phyloP scores from a whole-genome alignment of 2,329 filamentous ascomycete genomes.

The Coniochaeta prunicola region DNA sequence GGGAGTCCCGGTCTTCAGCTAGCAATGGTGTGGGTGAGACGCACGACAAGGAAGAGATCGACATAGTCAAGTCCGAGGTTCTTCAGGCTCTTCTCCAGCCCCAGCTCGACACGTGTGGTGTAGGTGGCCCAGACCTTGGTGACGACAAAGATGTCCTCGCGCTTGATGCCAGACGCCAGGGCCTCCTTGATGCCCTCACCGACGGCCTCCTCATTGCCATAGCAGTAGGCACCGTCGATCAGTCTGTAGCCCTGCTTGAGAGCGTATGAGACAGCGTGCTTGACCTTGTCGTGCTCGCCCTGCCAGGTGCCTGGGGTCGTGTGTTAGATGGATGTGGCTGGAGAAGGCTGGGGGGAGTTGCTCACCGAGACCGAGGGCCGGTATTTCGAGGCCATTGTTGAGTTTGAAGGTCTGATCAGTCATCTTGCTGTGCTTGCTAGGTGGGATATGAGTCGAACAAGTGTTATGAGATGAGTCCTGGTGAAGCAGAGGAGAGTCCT shows the following conservation, averaged over 20 bases:
- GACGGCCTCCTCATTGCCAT: slow-evolving; percentile 77
- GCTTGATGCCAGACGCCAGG: slow-evolving; percentile 61
- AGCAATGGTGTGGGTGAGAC: slow-evolving; percentile 11
- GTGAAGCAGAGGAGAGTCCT: neutral
- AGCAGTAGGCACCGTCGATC: slow-evolving; percentile 69
- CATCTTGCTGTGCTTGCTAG: slow-evolving; percentile 30
- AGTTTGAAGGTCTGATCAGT: slow-evolving; percentile 52
- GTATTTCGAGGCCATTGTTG: slow-evolving; percentile 57
- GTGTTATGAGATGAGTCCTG: neutral
- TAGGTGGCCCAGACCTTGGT: slow-evolving; percentile 84
- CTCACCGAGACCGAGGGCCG: slow-evolving; percentile 55
- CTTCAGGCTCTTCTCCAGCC: slow-evolving; percentile 65
- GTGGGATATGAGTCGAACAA: neutral
- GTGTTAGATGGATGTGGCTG: neutral
- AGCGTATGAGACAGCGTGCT: slow-evolving; percentile 50
- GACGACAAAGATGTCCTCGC: slow-evolving; percentile 75
- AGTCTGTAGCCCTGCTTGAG: slow-evolving; percentile 50
- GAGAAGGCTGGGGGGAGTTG: neutral
- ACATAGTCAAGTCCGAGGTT: slow-evolving; percentile 72
- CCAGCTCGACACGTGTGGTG: slow-evolving; percentile 61
- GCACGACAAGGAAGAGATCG: slow-evolving; percentile 65
- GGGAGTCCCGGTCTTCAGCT: neutral
- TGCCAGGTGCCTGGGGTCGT: slow-evolving; percentile 55
- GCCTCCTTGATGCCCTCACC: slow-evolving; percentile 70
- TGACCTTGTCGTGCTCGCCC: slow-evolving; percentile 50